Evolutionary conservation across 176 grass and related monocot genomes (phyloP).

Genomic region (Paspalum notatum): DNA sequence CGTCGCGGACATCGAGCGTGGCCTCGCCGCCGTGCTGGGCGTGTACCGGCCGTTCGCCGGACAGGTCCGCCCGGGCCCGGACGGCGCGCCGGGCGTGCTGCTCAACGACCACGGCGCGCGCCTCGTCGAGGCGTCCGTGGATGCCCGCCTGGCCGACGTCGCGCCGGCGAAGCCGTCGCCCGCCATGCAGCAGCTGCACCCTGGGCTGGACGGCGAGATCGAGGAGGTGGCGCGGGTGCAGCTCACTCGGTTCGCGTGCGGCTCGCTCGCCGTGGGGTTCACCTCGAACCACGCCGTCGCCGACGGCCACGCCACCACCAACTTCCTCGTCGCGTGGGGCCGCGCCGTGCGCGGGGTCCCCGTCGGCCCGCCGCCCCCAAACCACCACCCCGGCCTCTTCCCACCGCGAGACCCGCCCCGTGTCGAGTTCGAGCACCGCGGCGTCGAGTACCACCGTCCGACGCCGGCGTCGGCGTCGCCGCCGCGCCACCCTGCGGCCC

Average conservation of each 20-base stretch:
- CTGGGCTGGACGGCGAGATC: neutral
- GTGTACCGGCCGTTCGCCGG: constrained; percentile 52
- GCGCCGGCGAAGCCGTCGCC: constrained; percentile 46
- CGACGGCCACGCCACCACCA: neutral
- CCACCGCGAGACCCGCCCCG: constrained; percentile 4
- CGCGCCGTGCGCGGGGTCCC: constrained; percentile 31
- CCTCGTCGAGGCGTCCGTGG: constrained; percentile 47
- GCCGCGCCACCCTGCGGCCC: neutral
- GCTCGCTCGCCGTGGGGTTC: neutral
- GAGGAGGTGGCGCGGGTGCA: neutral
- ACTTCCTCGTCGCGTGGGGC: neutral
- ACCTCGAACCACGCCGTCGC: neutral
- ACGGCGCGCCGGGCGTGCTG: constrained; percentile 34
- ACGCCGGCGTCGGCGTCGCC: neutral
- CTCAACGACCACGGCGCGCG: constrained; percentile 54
- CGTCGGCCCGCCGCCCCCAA: neutral
- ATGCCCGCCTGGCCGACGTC: constrained; percentile 21
- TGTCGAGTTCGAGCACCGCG: constrained; percentile 51
- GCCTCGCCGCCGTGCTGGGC: constrained; percentile 41
- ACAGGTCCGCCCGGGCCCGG: constrained; percentile 10
- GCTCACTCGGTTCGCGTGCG: neutral
- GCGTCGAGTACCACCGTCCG: constrained; percentile 42
- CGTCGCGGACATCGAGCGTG: constrained; percentile 39
- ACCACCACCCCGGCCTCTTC: constrained; percentile 32
- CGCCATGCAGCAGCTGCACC: constrained; percentile 39